Evolutionary conservation across 176 grass and related monocot genomes (phyloP).

Genomic region (Phoenix dactylifera): DNA sequence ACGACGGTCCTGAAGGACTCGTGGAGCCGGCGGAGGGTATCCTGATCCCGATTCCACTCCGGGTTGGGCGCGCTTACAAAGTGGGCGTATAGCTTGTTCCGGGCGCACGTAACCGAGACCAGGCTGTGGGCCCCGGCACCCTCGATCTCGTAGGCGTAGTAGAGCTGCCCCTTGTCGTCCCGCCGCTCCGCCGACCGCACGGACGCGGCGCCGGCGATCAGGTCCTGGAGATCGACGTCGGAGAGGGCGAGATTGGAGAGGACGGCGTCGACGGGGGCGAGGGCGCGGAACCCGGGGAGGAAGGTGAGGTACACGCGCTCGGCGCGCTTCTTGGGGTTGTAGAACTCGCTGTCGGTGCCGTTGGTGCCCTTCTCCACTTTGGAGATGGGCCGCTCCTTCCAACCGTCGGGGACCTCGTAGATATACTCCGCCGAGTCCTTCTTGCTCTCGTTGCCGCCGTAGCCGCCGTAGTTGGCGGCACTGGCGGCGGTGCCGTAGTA

Average conservation of each 20-base stretch:
- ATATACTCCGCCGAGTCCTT: conserved; percentile 84
- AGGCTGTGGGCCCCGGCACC: conserved; percentile 73
- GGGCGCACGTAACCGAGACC: conserved; percentile 74
- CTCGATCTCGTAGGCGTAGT: conserved; percentile 86
- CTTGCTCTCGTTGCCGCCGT: conserved; percentile 91
- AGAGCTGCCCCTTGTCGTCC: conserved; percentile 55
- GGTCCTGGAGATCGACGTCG: conserved; percentile 79
- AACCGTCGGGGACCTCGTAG: conserved; percentile 69
- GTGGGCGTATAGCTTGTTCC: conserved; percentile 88
- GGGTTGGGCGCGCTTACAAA: conserved; percentile 74
- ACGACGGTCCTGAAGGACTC: conserved; percentile 80
- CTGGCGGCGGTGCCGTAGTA: conserved; percentile 82
- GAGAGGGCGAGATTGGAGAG: conserved; percentile 86
- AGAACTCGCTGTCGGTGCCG: conserved; percentile 95
- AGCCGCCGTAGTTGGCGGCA: conserved; percentile 91
- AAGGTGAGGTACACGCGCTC: conserved; percentile 88
- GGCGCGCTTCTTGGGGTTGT: conserved; percentile 79
- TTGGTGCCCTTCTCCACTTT: conserved; percentile 99
- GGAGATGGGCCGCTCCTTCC: conserved; percentile 91
- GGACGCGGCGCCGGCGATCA: conserved; percentile 63
- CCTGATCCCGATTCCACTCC: conserved; percentile 70
- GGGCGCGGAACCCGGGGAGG: conserved; percentile 55
- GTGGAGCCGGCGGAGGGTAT: conserved; percentile 63
- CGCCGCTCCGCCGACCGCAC: conserved; percentile 39
- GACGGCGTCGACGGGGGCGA: conserved; percentile 73